These are phyloP conservation scores for Postia placenta DNA, from an alignment of 768 basidiomycete species.

Conservation along the genomic window DNA sequence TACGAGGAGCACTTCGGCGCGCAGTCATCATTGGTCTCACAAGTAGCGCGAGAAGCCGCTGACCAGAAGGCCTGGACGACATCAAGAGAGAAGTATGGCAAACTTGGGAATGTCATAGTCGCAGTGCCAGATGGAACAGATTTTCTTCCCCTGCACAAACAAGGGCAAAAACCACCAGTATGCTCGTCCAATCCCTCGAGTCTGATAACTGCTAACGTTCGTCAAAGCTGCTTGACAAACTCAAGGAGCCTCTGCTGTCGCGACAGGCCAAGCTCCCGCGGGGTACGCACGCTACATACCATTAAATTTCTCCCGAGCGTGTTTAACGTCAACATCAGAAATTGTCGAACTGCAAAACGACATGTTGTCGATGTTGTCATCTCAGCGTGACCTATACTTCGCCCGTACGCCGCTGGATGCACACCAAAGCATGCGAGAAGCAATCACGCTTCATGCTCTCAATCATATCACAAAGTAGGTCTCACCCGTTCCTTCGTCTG, in stretches of 20 bases:
- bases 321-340: slow-evolving; percentile 10
- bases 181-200: background rate
- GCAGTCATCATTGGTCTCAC: slow-evolving; percentile 45
- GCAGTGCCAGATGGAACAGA: slow-evolving; percentile 39
- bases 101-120: slow-evolving; percentile 50
- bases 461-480: slow-evolving; percentile 87
- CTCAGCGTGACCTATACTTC: slow-evolving; percentile 73
- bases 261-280: slow-evolving; percentile 47
- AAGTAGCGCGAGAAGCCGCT: slow-evolving; percentile 41
- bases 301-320: background rate
- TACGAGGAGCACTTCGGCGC: slow-evolving; percentile 77
- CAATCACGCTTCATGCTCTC: slow-evolving; percentile 70
- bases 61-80: slow-evolving; percentile 55
- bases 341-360: slow-evolving; percentile 54
- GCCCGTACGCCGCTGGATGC: slow-evolving; percentile 60
- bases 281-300: slow-evolving; percentile 35
- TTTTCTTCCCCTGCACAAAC: background rate
- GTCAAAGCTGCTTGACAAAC: slow-evolving; percentile 47
- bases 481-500: background rate
- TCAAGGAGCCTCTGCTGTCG: slow-evolving; percentile 48
- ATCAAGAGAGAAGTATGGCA: slow-evolving; percentile 43
- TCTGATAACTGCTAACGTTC: background rate
- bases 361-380: slow-evolving; percentile 56
- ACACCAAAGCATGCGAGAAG: slow-evolving; percentile 60
- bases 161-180: background rate